These are phyloP conservation scores for Solanum pennellii DNA, from an alignment of 257 asterid species.

Conservation along the genomic window DNA sequence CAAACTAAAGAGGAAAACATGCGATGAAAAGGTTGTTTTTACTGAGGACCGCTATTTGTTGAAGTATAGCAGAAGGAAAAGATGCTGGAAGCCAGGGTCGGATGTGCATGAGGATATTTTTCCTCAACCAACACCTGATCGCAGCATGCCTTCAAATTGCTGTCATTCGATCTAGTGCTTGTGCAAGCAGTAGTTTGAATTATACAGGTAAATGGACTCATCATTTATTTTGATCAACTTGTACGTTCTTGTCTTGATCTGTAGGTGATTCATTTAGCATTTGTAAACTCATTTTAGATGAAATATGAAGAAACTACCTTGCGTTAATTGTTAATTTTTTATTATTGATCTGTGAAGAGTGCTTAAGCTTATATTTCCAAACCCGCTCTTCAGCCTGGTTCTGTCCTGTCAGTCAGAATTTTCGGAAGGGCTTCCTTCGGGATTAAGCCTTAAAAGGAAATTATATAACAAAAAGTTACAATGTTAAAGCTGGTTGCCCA, in stretches of 20 bases:
- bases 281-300: neutral
- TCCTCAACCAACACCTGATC: neutral
- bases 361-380: neutral
- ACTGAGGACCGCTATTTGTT: conserved; percentile 18
- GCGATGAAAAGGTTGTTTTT: conserved; percentile 4
- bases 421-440: neutral
- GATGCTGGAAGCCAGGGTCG: conserved; percentile 9
- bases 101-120: neutral
- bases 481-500: neutral
- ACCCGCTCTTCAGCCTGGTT: neutral
- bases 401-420: neutral
- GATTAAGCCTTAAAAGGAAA: neutral
- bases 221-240: neutral
- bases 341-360: neutral
- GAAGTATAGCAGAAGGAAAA: conserved; percentile 39
- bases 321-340: neutral
- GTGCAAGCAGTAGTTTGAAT: neutral
- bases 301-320: neutral
- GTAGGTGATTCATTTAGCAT: neutral
- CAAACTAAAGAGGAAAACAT: conserved; percentile 26
- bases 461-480: neutral
- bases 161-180: conserved; percentile 12
- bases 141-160: conserved; percentile 17
- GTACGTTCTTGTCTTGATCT: neutral
- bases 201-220: conserved; percentile 23